Conservation (phyloP, 2,329 filamentous ascomycete species). For the Aspergillus ochraceus region DNA sequence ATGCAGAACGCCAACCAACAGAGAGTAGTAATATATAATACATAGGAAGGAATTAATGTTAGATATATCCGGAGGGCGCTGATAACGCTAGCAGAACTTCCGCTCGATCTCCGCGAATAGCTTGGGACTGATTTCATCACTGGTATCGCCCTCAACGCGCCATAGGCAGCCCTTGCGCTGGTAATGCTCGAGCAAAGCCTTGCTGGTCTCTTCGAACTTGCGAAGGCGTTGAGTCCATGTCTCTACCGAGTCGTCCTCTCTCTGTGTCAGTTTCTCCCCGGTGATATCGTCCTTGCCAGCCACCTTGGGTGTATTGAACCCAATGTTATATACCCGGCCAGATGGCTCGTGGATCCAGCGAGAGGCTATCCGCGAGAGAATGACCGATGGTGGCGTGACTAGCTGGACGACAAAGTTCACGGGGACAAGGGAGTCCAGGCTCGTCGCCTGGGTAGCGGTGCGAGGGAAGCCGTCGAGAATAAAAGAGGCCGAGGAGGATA, state of each 20-base stretch:
- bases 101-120: slow-evolving; percentile 78
- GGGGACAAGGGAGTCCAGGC: slow-evolving; percentile 79
- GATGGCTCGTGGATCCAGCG: slow-evolving; percentile 93
- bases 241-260: slow-evolving; percentile 81
- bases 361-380: slow-evolving; percentile 84
- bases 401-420: slow-evolving; percentile 92
- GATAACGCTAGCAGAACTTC: slow-evolving; percentile 60
- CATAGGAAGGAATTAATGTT: slow-evolving; percentile 14
- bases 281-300: slow-evolving; percentile 85
- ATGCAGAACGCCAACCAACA: slow-evolving; percentile 12
- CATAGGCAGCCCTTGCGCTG: slow-evolving; percentile 78
- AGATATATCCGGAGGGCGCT: slow-evolving; percentile 10
- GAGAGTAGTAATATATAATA: slow-evolving; percentile 19
- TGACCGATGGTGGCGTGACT: slow-evolving; percentile 79
- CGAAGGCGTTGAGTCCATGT: slow-evolving; percentile 78
- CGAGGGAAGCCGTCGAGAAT: slow-evolving; percentile 96
- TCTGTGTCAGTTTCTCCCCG: slow-evolving; percentile 78
- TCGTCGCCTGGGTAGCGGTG: slow-evolving; percentile 74
- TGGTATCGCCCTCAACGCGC: slow-evolving; percentile 84
- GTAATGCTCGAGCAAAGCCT: slow-evolving; percentile 85
- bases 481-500: slow-evolving; percentile 80
- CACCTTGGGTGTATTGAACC: slow-evolving; percentile 82
- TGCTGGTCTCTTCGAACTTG: slow-evolving; percentile 85
- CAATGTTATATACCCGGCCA: slow-evolving; percentile 91
- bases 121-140: slow-evolving; percentile 93